Conservation (phyloP, 371 early-diverging fungal species). For the Apophysomyces sp. region DNA sequence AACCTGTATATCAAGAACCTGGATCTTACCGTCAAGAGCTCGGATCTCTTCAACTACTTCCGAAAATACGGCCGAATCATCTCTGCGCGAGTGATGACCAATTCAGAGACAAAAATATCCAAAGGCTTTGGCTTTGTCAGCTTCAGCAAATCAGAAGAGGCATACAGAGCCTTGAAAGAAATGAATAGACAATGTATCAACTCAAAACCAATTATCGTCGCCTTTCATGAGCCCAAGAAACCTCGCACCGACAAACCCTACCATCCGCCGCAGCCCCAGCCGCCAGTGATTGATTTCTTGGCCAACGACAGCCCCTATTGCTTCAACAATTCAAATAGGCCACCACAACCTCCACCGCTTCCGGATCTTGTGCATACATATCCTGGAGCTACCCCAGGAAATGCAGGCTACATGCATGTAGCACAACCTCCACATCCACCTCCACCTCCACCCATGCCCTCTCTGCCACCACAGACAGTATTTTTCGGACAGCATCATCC, state of each 20-base stretch:
- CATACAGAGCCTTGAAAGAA: conserved; percentile 9
- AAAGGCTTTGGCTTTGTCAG: conserved; percentile 13
- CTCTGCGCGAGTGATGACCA: conserved; percentile 43
- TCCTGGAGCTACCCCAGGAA: background rate
- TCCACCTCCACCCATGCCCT: background rate
- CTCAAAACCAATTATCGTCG: conserved; percentile 8
- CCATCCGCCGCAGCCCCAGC: background rate
- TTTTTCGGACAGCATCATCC: background rate
- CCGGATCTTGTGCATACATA: background rate
- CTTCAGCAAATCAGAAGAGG: conserved; percentile 11
- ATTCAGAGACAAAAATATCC: conserved; percentile 11
- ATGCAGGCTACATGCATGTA: background rate
- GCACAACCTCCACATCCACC: too few species aligned
- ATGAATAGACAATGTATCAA: conserved; percentile 5
- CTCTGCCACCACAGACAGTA: background rate
- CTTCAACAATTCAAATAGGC: background rate
- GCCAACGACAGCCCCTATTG: background rate
- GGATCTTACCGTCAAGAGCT: conserved; percentile 35
- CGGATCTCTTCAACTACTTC: conserved; percentile 38
- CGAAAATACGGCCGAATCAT: conserved; percentile 45
- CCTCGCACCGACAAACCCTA: background rate
- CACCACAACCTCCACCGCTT: background rate
- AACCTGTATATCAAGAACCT: conserved; percentile 51
- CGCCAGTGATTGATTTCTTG: background rate
- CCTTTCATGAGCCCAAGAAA: conserved; percentile 19